These are phyloP conservation scores for Wickerhamomyces sydowiorum DNA, from an alignment of 805 yeast genomes.

Conservation along the genomic window DNA sequence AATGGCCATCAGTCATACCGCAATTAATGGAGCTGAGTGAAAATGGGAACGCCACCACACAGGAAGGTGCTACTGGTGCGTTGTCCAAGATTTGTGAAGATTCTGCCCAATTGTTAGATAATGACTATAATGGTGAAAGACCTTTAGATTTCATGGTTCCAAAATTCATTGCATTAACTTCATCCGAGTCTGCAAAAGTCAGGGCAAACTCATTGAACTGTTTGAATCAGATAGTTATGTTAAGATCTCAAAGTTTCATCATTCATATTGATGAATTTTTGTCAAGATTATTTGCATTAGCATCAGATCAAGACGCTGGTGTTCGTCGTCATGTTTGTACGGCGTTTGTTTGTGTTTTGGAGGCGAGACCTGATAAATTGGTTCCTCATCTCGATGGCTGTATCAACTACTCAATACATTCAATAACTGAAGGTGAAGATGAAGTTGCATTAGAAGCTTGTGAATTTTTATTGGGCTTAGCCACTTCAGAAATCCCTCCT, in stretches of 20 bases:
- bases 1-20: constrained; percentile 74
- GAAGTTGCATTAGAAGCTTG: constrained; percentile 88
- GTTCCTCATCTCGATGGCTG: constrained; percentile 83
- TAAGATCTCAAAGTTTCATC: constrained; percentile 60
- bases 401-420: constrained; percentile 74
- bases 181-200: constrained; percentile 39
- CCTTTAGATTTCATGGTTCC: constrained; percentile 69
- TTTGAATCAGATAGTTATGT: constrained; percentile 67
- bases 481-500: constrained; percentile 54
- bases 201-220: constrained; percentile 64
- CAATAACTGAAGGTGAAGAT: constrained; percentile 59
- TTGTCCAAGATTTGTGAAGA: constrained; percentile 90
- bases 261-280: constrained; percentile 64
- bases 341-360: constrained; percentile 66
- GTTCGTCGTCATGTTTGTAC: constrained; percentile 74
- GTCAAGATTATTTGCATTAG: constrained; percentile 59
- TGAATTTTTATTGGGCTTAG: constrained; percentile 76
- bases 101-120: constrained; percentile 57
- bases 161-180: constrained; percentile 49
- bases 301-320: constrained; percentile 50
- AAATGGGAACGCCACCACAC: constrained; percentile 32
- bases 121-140: constrained; percentile 55
- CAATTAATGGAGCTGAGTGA: constrained; percentile 59
- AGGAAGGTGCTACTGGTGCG: constrained; percentile 75
- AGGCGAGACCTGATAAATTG: constrained; percentile 74